Evolutionary conservation across 495 filamentous ascomycete genomes (phyloP).

Genomic region (Apiosordaria backusii): DNA sequence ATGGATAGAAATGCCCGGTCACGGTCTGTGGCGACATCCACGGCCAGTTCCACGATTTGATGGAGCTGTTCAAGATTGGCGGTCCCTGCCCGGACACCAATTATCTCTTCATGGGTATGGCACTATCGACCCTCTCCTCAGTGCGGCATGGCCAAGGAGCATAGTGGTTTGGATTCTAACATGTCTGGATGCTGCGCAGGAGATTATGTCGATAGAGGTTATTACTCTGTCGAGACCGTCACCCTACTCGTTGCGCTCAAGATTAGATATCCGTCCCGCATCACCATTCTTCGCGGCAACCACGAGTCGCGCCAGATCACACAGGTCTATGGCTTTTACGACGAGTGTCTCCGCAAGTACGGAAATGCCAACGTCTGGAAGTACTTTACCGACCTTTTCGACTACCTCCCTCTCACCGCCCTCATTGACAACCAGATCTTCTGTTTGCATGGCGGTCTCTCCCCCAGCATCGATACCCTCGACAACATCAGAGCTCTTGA

Average conservation of each 20-base stretch:
- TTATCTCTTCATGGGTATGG: conserved; percentile 89
- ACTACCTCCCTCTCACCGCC: conserved; percentile 96
- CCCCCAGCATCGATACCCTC: conserved; percentile 93
- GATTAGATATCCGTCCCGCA: conserved; percentile 92
- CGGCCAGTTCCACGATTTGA: conserved; percentile 89
- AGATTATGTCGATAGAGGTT: conserved; percentile 95
- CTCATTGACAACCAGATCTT: conserved; percentile 99
- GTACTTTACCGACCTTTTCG: conserved; percentile 98
- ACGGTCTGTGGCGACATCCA: conserved; percentile 94
- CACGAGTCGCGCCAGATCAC: conserved; percentile 98
- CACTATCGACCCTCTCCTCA: conserved; percentile 1
- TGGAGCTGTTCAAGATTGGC: conserved; percentile 92
- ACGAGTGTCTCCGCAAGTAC: conserved; percentile 95
- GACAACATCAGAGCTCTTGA: conserved; percentile 97
- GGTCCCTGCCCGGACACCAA: conserved; percentile 91
- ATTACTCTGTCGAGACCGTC: conserved; percentile 95
- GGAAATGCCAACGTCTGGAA: conserved; percentile 99
- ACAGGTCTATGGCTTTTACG: conserved; percentile 97
- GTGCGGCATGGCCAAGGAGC: background rate
- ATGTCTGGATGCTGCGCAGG: conserved; percentile 46
- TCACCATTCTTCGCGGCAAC: conserved; percentile 95
- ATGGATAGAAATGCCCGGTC: conserved; percentile 79
- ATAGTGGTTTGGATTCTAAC: conserved; percentile 16
- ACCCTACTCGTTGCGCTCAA: conserved; percentile 91
- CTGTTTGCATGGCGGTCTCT: conserved; percentile 95